A percentile compares a stretch with the other conserved stretches of the same genome.
phyloP scores from a whole-genome alignment of 2,329 filamentous ascomycete species.

The Diaporthe batatas region DNA sequence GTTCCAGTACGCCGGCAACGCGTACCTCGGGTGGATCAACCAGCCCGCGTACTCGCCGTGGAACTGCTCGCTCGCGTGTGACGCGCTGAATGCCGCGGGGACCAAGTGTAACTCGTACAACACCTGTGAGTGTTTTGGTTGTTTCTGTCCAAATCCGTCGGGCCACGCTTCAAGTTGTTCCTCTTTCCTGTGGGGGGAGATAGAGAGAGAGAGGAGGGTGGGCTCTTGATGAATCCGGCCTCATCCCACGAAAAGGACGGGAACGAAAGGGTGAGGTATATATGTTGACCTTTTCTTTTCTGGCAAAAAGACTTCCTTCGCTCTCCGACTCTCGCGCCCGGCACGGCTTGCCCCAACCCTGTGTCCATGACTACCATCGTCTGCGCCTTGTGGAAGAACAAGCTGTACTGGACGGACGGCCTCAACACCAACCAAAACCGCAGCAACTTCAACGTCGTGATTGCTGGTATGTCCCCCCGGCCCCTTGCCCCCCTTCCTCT shows the following conservation, averaged over 20 bases:
- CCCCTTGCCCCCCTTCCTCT: no score
- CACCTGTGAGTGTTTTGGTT: background rate
- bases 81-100: background rate
- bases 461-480: background rate
- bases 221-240: no score
- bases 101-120: constrained; percentile 17
- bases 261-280: no score
- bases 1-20: background rate
- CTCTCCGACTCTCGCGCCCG: background rate
- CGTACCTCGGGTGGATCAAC: constrained; percentile 14
- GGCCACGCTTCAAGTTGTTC: no score
- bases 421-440: background rate
- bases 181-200: no score
- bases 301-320: background rate
- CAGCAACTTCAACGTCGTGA: constrained; percentile 12
- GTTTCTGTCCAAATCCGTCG: no score
- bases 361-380: constrained; percentile 21
- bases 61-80: constrained; percentile 11
- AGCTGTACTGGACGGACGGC: constrained; percentile 6
- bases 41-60: background rate
- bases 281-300: no score
- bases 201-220: no score
- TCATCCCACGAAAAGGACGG: no score
- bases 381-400: constrained; percentile 27
- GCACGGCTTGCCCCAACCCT: background rate